phyloP scores from a whole-genome alignment of 1,284 basidiomycete genomes.

The Malassezia psittaci region DNA sequence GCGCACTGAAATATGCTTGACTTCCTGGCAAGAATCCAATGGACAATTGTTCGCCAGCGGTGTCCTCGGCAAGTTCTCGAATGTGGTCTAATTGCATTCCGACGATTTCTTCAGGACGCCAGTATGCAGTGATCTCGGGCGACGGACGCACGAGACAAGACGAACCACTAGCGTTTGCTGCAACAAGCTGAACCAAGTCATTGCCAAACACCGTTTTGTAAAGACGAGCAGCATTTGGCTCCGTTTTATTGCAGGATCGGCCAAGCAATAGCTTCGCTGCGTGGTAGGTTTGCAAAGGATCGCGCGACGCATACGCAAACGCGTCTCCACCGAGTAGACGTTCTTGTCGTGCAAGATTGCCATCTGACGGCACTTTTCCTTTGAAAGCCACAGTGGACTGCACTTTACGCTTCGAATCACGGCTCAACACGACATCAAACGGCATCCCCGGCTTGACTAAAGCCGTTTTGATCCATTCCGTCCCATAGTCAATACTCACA shows the following conservation, averaged over 20 bases:
- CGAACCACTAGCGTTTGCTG: slow-evolving; percentile 11
- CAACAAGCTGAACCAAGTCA: slow-evolving; percentile 24
- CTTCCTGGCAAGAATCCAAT: slow-evolving; percentile 14
- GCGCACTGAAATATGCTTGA: slow-evolving; percentile 4
- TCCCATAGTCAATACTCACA: slow-evolving; percentile 46
- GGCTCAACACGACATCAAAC: slow-evolving; percentile 89
- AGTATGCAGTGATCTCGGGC: slow-evolving; percentile 8
- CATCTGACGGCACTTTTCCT: slow-evolving; percentile 26
- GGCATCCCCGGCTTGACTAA: slow-evolving; percentile 90
- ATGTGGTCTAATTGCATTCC: slow-evolving; percentile 90
- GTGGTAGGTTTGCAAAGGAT: slow-evolving; percentile 75
- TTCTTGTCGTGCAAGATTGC: slow-evolving; percentile 52
- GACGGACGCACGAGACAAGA: slow-evolving; percentile 8
- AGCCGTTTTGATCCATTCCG: slow-evolving; percentile 62
- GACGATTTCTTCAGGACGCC: slow-evolving; percentile 71
- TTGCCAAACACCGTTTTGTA: slow-evolving; percentile 31
- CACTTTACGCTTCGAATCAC: slow-evolving; percentile 93
- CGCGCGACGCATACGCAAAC: slow-evolving; percentile 73
- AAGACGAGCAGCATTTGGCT: background rate
- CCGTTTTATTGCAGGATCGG: slow-evolving; percentile 7
- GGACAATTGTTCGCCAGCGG: slow-evolving; percentile 52
- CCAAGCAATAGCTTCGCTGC: slow-evolving; percentile 80
- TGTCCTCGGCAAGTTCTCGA: slow-evolving; percentile 70
- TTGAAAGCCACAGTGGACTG: slow-evolving; percentile 59
- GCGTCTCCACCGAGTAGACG: slow-evolving; percentile 80